Percentiles rank a stretch among this genome's conserved stretches.
These are phyloP conservation scores for Euphorbia pulcherrima DNA, from an alignment of 345 rosid species.

Conservation along the genomic window DNA sequence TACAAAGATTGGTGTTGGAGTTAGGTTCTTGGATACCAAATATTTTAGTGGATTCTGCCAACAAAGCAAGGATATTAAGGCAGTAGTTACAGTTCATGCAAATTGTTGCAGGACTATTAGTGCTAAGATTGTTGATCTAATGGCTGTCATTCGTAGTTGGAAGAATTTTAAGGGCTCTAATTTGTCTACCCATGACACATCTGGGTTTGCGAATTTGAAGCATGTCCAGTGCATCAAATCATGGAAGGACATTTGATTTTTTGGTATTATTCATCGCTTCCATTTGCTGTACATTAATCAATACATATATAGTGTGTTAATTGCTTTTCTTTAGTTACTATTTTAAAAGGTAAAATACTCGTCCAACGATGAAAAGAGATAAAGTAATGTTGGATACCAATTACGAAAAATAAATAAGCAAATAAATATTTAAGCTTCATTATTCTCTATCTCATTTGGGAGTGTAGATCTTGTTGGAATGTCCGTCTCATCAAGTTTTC, in stretches of 20 bases:
- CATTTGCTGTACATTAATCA: too few species aligned
- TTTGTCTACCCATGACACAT: background rate
- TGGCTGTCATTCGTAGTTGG: slow-evolving; percentile 56
- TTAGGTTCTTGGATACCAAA: slow-evolving; percentile 48
- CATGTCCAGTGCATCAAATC: slow-evolving; percentile 13
- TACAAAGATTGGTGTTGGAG: slow-evolving; percentile 32
- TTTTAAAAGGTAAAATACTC: too few species aligned
- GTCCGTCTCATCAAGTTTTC: too few species aligned
- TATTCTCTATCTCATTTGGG: too few species aligned
- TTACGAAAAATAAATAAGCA: too few species aligned
- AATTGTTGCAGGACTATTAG: slow-evolving; percentile 70
- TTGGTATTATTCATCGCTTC: background rate
- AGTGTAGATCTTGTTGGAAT: too few species aligned
- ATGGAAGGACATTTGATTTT: background rate
- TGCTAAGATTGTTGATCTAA: slow-evolving; percentile 63
- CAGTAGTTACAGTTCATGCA: slow-evolving; percentile 67
- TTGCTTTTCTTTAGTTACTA: too few species aligned
- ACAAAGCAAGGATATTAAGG: slow-evolving; percentile 45
- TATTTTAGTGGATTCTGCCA: slow-evolving; percentile 77
- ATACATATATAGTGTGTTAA: too few species aligned
- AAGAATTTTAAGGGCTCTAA: slow-evolving; percentile 36
- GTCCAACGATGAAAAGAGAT: too few species aligned
- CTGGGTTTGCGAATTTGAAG: background rate
- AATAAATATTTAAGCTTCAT: too few species aligned
- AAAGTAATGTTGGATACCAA: too few species aligned